phyloP scores from a whole-genome alignment of 305 asterid species.

The Withania somnifera region DNA sequence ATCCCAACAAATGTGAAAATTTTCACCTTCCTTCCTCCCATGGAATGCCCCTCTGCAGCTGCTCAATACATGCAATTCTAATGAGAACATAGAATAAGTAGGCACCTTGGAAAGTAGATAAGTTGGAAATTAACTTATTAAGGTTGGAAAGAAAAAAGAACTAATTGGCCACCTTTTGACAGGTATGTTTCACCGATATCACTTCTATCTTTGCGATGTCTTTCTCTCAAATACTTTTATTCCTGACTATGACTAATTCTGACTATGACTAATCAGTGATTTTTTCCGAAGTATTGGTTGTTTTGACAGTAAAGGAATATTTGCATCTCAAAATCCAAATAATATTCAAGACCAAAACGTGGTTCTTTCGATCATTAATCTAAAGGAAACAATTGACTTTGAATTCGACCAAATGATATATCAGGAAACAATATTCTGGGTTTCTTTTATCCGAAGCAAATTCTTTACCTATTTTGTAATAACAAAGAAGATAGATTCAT shows the following conservation, averaged over 20 bases:
- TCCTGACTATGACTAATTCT: no score
- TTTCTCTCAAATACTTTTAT: neutral
- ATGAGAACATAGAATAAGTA: neutral
- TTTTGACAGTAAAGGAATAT: neutral
- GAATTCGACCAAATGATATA: neutral
- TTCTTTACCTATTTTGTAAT: neutral
- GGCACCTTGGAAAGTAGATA: neutral
- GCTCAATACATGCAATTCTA: neutral
- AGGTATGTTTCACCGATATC: neutral
- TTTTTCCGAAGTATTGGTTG: neutral
- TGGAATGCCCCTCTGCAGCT: neutral
- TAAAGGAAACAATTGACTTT: neutral
- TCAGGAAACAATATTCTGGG: neutral
- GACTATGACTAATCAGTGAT: neutral
- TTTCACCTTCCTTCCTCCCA: neutral
- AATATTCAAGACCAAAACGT: neutral
- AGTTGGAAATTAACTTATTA: neutral
- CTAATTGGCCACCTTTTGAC: neutral
- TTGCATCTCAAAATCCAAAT: neutral
- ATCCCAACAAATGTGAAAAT: neutral
- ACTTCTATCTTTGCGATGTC: neutral
- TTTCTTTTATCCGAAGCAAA: neutral
- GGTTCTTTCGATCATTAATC: neutral
- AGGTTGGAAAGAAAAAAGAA: neutral
- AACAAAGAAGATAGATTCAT: neutral